phyloP scores from a whole-genome alignment of 805 yeast species.

The Spathaspora gorwiae region DNA sequence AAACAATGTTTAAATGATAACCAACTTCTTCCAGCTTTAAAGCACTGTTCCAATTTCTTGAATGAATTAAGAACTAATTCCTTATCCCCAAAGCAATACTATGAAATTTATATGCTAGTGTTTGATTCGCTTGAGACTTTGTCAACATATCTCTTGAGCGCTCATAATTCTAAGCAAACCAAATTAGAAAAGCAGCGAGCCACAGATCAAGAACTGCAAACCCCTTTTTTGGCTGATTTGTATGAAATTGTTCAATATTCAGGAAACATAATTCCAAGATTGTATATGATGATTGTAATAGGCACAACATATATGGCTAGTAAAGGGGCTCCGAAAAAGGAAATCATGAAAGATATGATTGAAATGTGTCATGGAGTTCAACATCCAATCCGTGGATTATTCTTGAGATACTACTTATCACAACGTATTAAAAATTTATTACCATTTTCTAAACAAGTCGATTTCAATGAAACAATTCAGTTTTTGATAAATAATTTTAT shows the following conservation, averaged over 20 bases:
- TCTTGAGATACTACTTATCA: constrained; percentile 80
- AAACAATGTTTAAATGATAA: constrained; percentile 62
- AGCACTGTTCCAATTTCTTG: constrained; percentile 78
- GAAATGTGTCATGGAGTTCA: constrained; percentile 98
- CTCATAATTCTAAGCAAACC: constrained; percentile 60
- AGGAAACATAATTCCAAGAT: constrained; percentile 86
- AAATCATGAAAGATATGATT: constrained; percentile 90
- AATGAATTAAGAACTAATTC: constrained; percentile 74
- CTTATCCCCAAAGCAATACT: constrained; percentile 85
- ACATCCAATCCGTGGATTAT: constrained; percentile 88
- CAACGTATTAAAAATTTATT: constrained; percentile 73
- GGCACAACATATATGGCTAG: constrained; percentile 84
- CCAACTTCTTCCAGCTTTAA: constrained; percentile 79
- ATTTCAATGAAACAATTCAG: constrained; percentile 64
- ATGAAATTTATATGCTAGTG: constrained; percentile 79
- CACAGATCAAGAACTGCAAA: constrained; percentile 25
- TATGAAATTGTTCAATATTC: constrained; percentile 95
- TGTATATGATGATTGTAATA: constrained; percentile 91
- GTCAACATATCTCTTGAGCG: constrained; percentile 58
- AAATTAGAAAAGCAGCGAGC: constrained; percentile 12
- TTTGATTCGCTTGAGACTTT: constrained; percentile 77
- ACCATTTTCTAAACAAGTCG: constrained; percentile 37
- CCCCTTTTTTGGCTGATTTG: constrained; percentile 64
- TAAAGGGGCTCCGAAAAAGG: constrained; percentile 74
- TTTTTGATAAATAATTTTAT: constrained; percentile 83